These are phyloP conservation scores for Decorospora gaudefroyi DNA, from an alignment of 2,329 filamentous ascomycete species.

Conservation along the genomic window DNA sequence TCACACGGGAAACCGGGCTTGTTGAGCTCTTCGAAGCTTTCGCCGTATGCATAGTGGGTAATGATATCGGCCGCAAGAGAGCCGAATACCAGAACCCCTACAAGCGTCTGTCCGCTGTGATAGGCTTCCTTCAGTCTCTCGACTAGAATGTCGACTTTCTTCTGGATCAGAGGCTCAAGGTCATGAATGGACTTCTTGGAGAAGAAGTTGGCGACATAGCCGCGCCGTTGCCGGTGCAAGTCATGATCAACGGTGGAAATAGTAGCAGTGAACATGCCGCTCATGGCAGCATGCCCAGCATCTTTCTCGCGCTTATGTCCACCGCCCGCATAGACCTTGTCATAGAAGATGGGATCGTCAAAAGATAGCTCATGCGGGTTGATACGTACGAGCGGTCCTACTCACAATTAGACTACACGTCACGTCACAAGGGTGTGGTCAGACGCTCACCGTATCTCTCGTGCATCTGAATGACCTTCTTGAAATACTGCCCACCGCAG, in stretches of 20 bases:
- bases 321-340: not conserved
- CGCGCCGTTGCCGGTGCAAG: conserved; percentile 29
- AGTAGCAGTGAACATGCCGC: not conserved
- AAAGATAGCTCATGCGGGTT: conserved; percentile 15
- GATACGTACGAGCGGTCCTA: conserved; percentile 23
- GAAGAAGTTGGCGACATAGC: conserved; percentile 33
- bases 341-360: conserved; percentile 13
- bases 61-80: conserved; percentile 15
- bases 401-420: not conserved
- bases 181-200: conserved; percentile 24
- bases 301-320: conserved; percentile 6
- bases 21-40: conserved; percentile 7
- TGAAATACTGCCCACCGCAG: conserved; percentile 35
- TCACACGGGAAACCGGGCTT: conserved; percentile 8
- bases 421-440: not conserved
- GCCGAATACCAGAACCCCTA: conserved; percentile 9
- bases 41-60: conserved; percentile 10
- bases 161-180: conserved; percentile 28
- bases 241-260: conserved; percentile 21
- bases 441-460: conserved; percentile 16
- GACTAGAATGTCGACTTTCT: conserved; percentile 11
- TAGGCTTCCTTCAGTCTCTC: conserved; percentile 2
- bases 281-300: not conserved
- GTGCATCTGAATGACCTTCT: conserved; percentile 44
- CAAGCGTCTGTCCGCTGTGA: conserved; percentile 3